Evolutionary conservation across 176 grass and related monocot genomes (phyloP), one percentile per base, ranked within the genome.

Genomic region (Eleusine coracana): DNA sequence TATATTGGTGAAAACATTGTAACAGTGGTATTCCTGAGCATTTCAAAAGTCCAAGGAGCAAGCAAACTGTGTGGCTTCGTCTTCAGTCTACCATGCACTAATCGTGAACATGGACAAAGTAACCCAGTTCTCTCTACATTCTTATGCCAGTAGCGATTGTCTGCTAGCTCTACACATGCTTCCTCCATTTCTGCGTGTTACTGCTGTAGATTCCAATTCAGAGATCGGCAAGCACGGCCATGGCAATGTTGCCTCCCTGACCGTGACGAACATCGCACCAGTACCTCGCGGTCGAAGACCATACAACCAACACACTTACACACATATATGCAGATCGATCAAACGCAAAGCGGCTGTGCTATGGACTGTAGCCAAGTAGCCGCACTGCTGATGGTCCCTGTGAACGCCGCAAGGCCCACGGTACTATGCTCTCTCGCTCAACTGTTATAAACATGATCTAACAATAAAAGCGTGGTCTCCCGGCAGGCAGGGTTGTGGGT

Each of bases 391-490:
- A 42, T 12, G 49, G 49, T 51, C 49, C 49, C 49, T 51, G 25
- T 9, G 16, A 15, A 10, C 6, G 25, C 12, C 12, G 45, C 28
- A 23, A n/a, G n/a, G 42, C 70, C 6, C 69, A 46, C 79, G n/a
- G 52, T 66, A 66, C 29, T 34, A 66, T 59, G 48, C 49, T 78
- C n/a, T 5, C 27, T 55, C 52, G 52, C 27, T 55, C 16, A 17
- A 73, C 70, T 73, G 70, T 73, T 34, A 51, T 52, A 18, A 73
- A 73, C 65, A 82, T 70, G 65, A 3, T 11, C 9, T 54, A 44
- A 50, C 60, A 75, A 59, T 86, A 56, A 86, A 86, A 48, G 70
- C 77, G 16, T 67, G 45, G 77, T 50, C 70, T 54, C 71, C 16
- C 42, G 8, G 4, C 42, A 7, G 42, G 42, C 42, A 45, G 42